Evolutionary conservation across 192 early-diverging fungal genomes (phyloP).

Genomic region (Linnemannia zychae): DNA sequence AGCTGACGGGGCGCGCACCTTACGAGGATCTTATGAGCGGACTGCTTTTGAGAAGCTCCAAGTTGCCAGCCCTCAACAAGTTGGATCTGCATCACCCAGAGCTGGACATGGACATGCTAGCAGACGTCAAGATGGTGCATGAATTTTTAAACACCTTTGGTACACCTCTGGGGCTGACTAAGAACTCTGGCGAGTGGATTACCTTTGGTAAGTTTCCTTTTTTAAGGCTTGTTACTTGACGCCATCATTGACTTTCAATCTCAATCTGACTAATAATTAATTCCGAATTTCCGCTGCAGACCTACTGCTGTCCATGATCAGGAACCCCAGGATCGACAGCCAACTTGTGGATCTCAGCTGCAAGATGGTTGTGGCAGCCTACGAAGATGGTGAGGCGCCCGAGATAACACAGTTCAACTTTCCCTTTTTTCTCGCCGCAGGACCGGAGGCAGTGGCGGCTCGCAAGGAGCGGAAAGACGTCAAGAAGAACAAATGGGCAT

Average conservation of each 20-base stretch:
- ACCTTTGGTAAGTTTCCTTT: constrained; percentile 25
- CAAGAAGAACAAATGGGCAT: constrained; percentile 32
- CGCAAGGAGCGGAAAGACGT: constrained; percentile 31
- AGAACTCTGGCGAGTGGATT: constrained; percentile 53
- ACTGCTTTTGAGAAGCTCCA: constrained; percentile 35
- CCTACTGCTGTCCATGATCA: constrained; percentile 35
- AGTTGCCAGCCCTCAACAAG: constrained; percentile 30
- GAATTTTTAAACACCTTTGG: constrained; percentile 56
- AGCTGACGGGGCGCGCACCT: constrained; percentile 42
- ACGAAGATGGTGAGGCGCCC: constrained; percentile 26
- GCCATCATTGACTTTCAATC: not conserved
- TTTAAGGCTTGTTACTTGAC: not conserved
- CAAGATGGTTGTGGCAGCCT: constrained; percentile 45
- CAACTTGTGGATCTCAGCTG: constrained; percentile 42
- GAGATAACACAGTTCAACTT: constrained; percentile 41
- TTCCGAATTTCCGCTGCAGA: constrained; percentile 16
- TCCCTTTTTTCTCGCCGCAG: constrained; percentile 28
- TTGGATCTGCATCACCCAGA: constrained; percentile 35
- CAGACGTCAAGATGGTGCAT: constrained; percentile 53
- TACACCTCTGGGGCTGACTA: constrained; percentile 37
- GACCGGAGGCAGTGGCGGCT: constrained; percentile 18
- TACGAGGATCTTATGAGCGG: constrained; percentile 47
- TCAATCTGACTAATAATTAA: not conserved
- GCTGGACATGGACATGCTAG: constrained; percentile 51
- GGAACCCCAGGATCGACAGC: constrained; percentile 41